A percentile compares a stretch with the other conserved stretches of the same genome.
Evolutionary conservation across 192 early-diverging fungal genomes (phyloP).

Genomic region (Anaeromyces robustus): DNA sequence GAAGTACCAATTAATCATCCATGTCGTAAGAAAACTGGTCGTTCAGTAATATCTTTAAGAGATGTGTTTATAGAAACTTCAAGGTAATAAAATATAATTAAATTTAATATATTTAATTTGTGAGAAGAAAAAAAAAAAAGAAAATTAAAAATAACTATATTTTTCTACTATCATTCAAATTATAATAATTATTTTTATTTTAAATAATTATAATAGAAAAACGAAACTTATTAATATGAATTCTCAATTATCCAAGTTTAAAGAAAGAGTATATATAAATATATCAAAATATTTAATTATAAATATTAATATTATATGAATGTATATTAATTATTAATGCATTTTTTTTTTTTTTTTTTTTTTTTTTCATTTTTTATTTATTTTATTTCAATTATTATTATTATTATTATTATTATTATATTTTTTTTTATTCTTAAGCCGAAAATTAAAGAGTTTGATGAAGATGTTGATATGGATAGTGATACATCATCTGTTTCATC

Average conservation of each 20-base stretch:
- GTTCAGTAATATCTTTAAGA: slow-evolving; percentile 1
- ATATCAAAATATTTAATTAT: too few relatives aligned
- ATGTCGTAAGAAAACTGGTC: slow-evolving; percentile 17
- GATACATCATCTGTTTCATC: slow-evolving; percentile 2
- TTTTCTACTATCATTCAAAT: too few relatives aligned
- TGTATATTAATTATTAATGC: neutral
- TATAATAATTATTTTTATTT: neutral
- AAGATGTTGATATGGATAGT: slow-evolving; percentile 48
- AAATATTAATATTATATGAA: too few relatives aligned
- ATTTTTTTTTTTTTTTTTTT: neutral
- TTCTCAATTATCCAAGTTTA: neutral
- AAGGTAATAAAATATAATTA: slow-evolving; percentile 6
- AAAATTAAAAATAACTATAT: too few relatives aligned
- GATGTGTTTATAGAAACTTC: slow-evolving; percentile 7
- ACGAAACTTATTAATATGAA: neutral
- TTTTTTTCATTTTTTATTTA: neutral
- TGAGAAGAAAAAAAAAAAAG: too few relatives aligned
- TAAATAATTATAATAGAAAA: neutral
- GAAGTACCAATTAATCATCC: slow-evolving; percentile 35
- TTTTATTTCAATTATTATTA: neutral
- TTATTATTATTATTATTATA: neutral
- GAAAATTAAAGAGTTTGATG: slow-evolving; percentile 53
- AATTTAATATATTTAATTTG: slow-evolving; percentile 5
- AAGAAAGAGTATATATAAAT: slow-evolving; percentile 1
- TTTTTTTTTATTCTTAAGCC: slow-evolving; percentile 33